Conservation (phyloP, 345 rosid genomes). For the Citrus medica region DNA sequence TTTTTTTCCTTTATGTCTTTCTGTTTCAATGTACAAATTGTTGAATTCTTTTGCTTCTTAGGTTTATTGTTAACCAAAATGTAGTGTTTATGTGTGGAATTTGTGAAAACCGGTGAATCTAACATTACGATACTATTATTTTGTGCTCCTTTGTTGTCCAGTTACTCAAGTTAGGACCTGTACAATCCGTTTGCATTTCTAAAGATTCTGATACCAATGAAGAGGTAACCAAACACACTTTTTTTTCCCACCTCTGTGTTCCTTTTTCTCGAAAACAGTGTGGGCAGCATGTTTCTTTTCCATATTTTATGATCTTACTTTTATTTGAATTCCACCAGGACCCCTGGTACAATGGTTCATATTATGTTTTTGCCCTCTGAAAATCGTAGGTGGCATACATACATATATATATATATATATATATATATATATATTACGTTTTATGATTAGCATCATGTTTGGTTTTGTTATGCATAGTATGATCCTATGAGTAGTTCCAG, state of each 20-base stretch:
- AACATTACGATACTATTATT: background rate
- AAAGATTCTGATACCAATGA: constrained; percentile 37
- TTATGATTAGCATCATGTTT: background rate
- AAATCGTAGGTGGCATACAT: background rate
- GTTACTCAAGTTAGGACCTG: constrained; percentile 79
- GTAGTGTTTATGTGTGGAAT: background rate
- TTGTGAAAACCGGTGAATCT: background rate
- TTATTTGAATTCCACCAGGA: background rate
- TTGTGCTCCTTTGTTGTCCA: constrained; percentile 25
- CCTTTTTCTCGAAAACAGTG: background rate
- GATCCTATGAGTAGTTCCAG: constrained; percentile 9
- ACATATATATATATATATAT: background rate
- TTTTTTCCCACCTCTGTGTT: background rate
- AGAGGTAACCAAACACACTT: constrained; percentile 45
- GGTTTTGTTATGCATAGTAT: background rate
- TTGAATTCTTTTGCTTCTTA: background rate
- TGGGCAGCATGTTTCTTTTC: background rate
- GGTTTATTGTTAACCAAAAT: background rate
- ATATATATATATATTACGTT: background rate
- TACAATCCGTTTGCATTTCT: constrained; percentile 64
- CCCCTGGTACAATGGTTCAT: background rate
- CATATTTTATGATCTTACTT: background rate
- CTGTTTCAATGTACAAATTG: background rate
- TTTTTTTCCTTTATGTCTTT: background rate
- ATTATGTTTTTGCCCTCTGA: background rate